Evolutionary conservation across 31 red algal genomes (phyloP).

Genomic region (Asparagopsis taxiformis): DNA sequence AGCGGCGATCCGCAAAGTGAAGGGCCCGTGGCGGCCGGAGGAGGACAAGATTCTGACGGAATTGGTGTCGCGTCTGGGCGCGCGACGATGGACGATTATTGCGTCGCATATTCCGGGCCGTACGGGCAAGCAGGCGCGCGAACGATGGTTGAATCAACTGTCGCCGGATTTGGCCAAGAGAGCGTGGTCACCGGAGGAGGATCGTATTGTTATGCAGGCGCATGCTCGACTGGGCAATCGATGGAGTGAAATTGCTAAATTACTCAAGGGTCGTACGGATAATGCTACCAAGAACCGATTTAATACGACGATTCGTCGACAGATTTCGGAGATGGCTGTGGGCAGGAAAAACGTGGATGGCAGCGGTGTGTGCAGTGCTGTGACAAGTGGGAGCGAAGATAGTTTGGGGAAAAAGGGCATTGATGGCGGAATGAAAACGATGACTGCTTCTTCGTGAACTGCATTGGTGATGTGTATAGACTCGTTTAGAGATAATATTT

Average conservation of each 20-base stretch:
- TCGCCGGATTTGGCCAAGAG: constrained; percentile 33
- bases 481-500: too few relatives aligned
- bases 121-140: constrained; percentile 87
- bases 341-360: too few relatives aligned
- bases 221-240: constrained; percentile 60
- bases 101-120: constrained; percentile 77
- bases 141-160: constrained; percentile 91
- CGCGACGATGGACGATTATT: constrained; percentile 59
- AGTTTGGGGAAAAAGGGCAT: too few relatives aligned
- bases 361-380: too few relatives aligned
- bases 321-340: constrained; percentile 42
- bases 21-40: constrained; percentile 80
- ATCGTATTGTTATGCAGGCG: constrained; percentile 48
- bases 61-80: constrained; percentile 55
- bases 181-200: constrained; percentile 70
- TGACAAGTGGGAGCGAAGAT: too few relatives aligned
- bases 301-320: constrained; percentile 64
- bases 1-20: constrained; percentile 24
- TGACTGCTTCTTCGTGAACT: too few relatives aligned
- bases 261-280: constrained; percentile 74
- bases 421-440: too few relatives aligned
- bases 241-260: constrained; percentile 77
- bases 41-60: constrained; percentile 69
- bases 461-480: too few relatives aligned
- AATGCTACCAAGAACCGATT: constrained; percentile 81